Percentiles rank a stretch among this genome's conserved stretches.
These are phyloP conservation scores for Exophiala spinifera DNA, from an alignment of 2,329 filamentous ascomycete genomes.

Conservation along the genomic window DNA sequence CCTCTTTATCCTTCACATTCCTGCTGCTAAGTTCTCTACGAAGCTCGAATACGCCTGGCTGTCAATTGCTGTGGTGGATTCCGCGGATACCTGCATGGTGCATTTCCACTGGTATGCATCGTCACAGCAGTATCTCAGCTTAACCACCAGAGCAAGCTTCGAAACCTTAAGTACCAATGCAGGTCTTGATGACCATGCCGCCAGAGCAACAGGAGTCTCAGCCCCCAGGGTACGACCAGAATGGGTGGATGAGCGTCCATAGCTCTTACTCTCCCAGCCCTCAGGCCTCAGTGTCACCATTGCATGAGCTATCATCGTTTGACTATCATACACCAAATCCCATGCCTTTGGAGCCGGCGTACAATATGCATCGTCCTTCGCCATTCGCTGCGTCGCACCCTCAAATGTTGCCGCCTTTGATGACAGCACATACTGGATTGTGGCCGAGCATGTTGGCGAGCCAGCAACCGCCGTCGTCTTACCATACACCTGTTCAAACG, in stretches of 20 bases:
- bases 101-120: slow-evolving; percentile 15
- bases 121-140: slow-evolving; percentile 4
- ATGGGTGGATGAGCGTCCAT: slow-evolving; percentile 47
- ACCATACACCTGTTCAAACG: slow-evolving; percentile 59
- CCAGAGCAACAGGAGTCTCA: slow-evolving; percentile 43
- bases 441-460: slow-evolving; percentile 79
- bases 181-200: slow-evolving; percentile 40
- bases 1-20: slow-evolving; percentile 2
- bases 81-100: slow-evolving; percentile 25
- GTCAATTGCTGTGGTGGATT: slow-evolving; percentile 7
- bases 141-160: slow-evolving; percentile 5
- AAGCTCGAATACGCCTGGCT: slow-evolving; percentile 2
- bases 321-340: slow-evolving; percentile 63
- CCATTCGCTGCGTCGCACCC: slow-evolving; percentile 50
- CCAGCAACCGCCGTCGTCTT: slow-evolving; percentile 39
- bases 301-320: slow-evolving; percentile 65
- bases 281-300: slow-evolving; percentile 58
- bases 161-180: slow-evolving; percentile 24
- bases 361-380: slow-evolving; percentile 55
- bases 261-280: slow-evolving; percentile 37
- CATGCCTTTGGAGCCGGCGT: slow-evolving; percentile 57
- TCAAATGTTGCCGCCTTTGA: slow-evolving; percentile 57
- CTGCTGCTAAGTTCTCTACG: slow-evolving; percentile 3
- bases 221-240: slow-evolving; percentile 44
- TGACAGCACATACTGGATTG: slow-evolving; percentile 57